Evolutionary conservation across 2,329 filamentous ascomycete species (phyloP).

Genomic region (Podosphaera leucotricha): DNA sequence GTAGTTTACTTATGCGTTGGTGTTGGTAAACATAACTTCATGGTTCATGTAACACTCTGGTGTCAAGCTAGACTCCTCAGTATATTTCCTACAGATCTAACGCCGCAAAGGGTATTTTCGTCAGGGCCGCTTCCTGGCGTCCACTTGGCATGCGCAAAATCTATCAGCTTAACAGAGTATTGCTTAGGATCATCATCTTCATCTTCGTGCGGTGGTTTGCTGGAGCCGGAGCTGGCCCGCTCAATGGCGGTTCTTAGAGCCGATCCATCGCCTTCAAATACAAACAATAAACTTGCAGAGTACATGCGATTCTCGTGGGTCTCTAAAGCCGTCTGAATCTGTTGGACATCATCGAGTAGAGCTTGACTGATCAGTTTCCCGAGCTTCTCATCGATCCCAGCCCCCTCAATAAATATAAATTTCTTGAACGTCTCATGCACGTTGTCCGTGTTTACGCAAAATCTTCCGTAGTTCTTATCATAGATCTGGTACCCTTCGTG

Average conservation of each 20-base stretch:
- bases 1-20: too few species aligned
- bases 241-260: constrained; percentile 21
- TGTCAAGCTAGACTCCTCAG: constrained; percentile 28
- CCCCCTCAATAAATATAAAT: constrained; percentile 33
- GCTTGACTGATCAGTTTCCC: constrained; percentile 29
- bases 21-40: too few species aligned
- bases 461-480: constrained; percentile 37
- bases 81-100: constrained; percentile 47
- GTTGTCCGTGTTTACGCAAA: constrained; percentile 27
- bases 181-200: constrained; percentile 38
- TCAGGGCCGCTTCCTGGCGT: constrained; percentile 63
- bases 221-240: constrained; percentile 12
- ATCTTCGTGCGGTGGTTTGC: constrained; percentile 16
- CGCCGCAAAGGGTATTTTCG: constrained; percentile 55
- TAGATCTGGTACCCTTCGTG: constrained; percentile 33
- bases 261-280: constrained; percentile 38
- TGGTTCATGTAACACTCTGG: not conserved
- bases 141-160: constrained; percentile 82
- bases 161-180: constrained; percentile 68
- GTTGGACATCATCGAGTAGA: constrained; percentile 29
- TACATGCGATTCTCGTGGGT: constrained; percentile 38
- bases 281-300: constrained; percentile 29
- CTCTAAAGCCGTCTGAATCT: constrained; percentile 28
- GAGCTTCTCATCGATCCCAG: constrained; percentile 34
- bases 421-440: constrained; percentile 28